Evolutionary conservation across 495 filamentous ascomycete genomes (phyloP).

Genomic region (Neurospora sp.): DNA sequence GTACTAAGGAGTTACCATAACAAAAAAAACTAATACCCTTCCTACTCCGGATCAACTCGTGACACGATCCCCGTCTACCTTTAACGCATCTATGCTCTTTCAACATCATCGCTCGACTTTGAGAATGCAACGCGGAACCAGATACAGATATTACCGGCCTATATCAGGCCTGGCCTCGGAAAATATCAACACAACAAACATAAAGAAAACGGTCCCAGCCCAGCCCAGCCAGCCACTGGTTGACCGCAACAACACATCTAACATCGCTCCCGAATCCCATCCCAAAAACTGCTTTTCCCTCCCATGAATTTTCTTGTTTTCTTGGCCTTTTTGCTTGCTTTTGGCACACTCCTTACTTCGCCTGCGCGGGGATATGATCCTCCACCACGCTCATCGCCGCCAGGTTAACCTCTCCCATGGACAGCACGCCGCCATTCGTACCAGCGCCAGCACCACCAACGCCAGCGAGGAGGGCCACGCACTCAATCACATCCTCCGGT

Average conservation of each 20-base stretch:
- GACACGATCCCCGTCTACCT: background rate
- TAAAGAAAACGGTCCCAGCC: background rate
- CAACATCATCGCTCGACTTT: background rate
- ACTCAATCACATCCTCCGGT: slow-evolving; percentile 74
- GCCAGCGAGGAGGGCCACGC: slow-evolving; percentile 57
- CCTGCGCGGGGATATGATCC: slow-evolving; percentile 24
- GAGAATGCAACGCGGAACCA: background rate
- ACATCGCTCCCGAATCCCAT: background rate
- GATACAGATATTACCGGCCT: background rate
- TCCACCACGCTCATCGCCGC: slow-evolving; percentile 34
- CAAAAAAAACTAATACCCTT: background rate
- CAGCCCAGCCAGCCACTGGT: background rate
- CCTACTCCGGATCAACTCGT: background rate
- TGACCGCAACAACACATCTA: background rate
- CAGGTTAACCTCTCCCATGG: slow-evolving; percentile 35
- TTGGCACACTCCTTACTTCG: background rate
- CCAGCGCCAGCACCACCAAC: slow-evolving; percentile 36
- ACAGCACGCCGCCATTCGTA: slow-evolving; percentile 16
- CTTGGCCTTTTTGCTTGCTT: background rate
- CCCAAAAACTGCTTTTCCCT: background rate
- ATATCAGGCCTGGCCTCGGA: background rate
- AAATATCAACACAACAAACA: background rate
- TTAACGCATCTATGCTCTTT: background rate
- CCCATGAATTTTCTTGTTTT: background rate
- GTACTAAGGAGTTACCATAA: background rate